These are phyloP conservation scores for Balamuthia mandrillaris DNA, from an alignment of 208 protist genomes.

Conservation along the genomic window DNA sequence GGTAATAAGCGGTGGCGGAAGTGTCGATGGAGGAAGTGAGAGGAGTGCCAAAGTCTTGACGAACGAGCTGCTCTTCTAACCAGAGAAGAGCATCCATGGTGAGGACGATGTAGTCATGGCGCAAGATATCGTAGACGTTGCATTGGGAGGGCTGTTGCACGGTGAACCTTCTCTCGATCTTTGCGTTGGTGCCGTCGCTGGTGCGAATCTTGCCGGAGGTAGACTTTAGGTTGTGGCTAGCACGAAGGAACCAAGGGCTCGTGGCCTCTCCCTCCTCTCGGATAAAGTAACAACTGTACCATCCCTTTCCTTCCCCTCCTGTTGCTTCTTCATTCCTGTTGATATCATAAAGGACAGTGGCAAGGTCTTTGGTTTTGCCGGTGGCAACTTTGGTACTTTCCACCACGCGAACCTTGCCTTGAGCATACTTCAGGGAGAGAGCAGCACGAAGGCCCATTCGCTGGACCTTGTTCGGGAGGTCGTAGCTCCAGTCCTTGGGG, in stretches of 20 bases:
- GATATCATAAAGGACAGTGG: too few relatives aligned
- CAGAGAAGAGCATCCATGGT: not conserved
- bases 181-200: not conserved
- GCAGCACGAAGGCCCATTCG: slow-evolving; percentile 14
- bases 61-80: too few relatives aligned
- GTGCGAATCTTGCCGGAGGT: not conserved
- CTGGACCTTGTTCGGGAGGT: slow-evolving; percentile 10
- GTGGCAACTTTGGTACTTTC: not conserved
- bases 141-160: not conserved
- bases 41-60: too few relatives aligned
- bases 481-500: not conserved
- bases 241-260: not conserved
- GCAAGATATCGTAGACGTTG: slow-evolving; percentile 34
- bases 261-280: too few relatives aligned
- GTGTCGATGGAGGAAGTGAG: too few relatives aligned
- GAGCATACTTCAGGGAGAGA: slow-evolving; percentile 16
- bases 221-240: not conserved
- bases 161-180: not conserved
- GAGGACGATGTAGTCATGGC: not conserved
- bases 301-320: not conserved
- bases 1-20: too few relatives aligned
- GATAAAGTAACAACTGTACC: not conserved
- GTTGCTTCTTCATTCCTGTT: too few relatives aligned
- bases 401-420: slow-evolving; percentile 25
- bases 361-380: slow-evolving; percentile 31